Conservation (phyloP, 345 rosid species). For the Sapria himalayana region DNA sequence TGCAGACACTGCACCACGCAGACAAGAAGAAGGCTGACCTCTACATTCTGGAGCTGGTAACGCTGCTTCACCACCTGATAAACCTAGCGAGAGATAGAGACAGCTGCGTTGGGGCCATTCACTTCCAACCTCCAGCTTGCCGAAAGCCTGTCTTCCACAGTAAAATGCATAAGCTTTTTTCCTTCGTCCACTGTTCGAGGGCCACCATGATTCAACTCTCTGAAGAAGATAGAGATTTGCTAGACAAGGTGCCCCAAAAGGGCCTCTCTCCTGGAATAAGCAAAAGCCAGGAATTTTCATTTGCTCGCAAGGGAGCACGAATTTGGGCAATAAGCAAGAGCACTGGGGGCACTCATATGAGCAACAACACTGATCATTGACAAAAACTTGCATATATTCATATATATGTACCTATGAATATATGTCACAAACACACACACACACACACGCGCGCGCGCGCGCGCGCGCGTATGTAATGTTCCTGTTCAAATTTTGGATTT, state of each 20-base stretch:
- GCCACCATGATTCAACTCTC: slow-evolving; percentile 22
- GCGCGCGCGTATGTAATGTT: too few relatives aligned
- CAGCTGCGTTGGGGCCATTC: slow-evolving; percentile 14
- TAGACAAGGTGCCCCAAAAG: slow-evolving; percentile 26
- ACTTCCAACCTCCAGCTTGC: slow-evolving; percentile 16
- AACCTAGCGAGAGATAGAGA: slow-evolving; percentile 28
- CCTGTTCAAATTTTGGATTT: too few relatives aligned
- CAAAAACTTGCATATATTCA: too few relatives aligned
- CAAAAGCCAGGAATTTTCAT: slow-evolving; percentile 57
- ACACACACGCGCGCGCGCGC: too few relatives aligned
- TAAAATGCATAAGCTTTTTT: slow-evolving; percentile 16
- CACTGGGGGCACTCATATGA: slow-evolving; percentile 42
- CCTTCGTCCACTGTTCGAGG: slow-evolving; percentile 11
- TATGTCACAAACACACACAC: too few relatives aligned
- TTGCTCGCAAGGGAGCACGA: slow-evolving; percentile 14
- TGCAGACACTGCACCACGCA: slow-evolving; percentile 72
- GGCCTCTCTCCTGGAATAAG: slow-evolving; percentile 37
- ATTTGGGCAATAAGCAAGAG: slow-evolving; percentile 37
- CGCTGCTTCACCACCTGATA: slow-evolving; percentile 62
- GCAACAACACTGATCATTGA: too few relatives aligned
- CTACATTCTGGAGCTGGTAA: slow-evolving; percentile 47
- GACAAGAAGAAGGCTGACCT: slow-evolving; percentile 40
- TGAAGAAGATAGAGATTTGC: slow-evolving; percentile 35
- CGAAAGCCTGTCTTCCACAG: slow-evolving; percentile 13
- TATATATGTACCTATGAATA: too few relatives aligned